Evolutionary conservation across 2,329 filamentous ascomycete genomes (phyloP).

Genomic region (Diaporthe citriasiana): DNA sequence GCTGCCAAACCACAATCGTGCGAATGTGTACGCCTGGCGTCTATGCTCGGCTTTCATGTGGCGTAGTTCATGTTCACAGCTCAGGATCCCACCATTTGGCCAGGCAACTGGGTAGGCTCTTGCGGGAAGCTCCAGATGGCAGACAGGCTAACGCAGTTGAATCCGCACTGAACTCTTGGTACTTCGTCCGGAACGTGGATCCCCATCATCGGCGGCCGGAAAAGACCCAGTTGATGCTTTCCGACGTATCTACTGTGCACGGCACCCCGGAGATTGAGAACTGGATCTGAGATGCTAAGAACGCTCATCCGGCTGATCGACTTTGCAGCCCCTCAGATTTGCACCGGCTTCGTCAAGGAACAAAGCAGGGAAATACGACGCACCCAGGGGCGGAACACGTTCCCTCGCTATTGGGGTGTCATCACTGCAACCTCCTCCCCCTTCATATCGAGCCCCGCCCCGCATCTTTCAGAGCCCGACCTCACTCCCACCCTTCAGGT

Average conservation of each 20-base stretch:
- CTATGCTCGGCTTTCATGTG: not conserved
- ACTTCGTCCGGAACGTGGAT: constrained; percentile 2
- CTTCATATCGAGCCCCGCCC: constrained; percentile 11
- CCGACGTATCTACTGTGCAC: not conserved
- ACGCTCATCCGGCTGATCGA: constrained; percentile 9
- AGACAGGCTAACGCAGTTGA: constrained; percentile 1
- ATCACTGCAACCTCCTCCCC: constrained; percentile 25
- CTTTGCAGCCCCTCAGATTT: not conserved
- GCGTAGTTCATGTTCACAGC: not conserved
- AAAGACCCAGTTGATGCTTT: constrained; percentile 2
- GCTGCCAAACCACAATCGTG: not conserved
- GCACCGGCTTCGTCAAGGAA: not conserved
- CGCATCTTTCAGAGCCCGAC: constrained; percentile 27
- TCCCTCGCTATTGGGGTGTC: constrained; percentile 11
- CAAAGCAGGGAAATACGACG: constrained; percentile 9
- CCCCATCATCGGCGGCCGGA: not conserved
- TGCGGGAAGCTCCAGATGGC: constrained; percentile 5
- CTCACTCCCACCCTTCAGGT: constrained; percentile 20
- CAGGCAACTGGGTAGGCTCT: not conserved
- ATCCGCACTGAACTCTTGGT: constrained; percentile 5
- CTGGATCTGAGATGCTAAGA: constrained; percentile 14
- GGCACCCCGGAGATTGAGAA: not conserved
- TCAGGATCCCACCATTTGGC: not conserved
- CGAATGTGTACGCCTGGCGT: not conserved
- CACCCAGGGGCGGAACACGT: constrained; percentile 23